Base-by-base conservation (phyloP, 1,284 basidiomycete genomes). In the Ceratobasidium papillatum region DNA sequence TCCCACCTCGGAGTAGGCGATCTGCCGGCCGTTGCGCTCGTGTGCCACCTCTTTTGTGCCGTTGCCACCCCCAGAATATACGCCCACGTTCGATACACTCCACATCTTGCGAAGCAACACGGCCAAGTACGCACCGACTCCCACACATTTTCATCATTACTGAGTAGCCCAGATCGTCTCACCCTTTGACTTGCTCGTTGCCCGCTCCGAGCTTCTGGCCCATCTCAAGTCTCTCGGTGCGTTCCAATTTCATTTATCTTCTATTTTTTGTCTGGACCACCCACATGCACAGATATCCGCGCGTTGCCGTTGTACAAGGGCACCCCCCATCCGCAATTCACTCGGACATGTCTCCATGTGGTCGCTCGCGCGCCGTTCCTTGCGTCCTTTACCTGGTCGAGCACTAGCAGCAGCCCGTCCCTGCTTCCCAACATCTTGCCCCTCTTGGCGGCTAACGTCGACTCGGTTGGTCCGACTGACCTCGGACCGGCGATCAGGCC, bases 271-370 rank as follows among this genome's bases (percentile, higher is more conserved):
- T 19, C 52, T 19, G 3, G 14, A 58, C 66, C 65, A 34, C 27
- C 66, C 65, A 34, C 27, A 69, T 59, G 41, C 56, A 11, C 58
- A 72, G 69, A 72, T 32, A 36, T 72, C 45, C 69, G 69, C 34
- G 69, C 69, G 54, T 19, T 72, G 22, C 69, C 69, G 22, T 43
- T 72, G 41, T 45, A 72, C 69, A 72, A 72, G 58, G 58, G 69
- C 58, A 45, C 45, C 27, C 69, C 69, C 19, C 38, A 72, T 38
- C 54, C 69, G 2, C 69, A 61, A 72, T 72, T 72, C 58, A 72
- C 56, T 72, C 69, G 58, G 32, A 45, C 69, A 9, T 51, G 41
- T 41, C 54, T 59, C 69, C 69, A 72, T 72, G 69, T 72, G 69
- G 43, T 72, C 56, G 27, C 25, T 8, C 27, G 30, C 43, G 30